Percentiles rank a stretch among this genome's conserved stretches.
These are phyloP conservation scores for Herpetospermum pedunculosum DNA, from an alignment of 306 rosid species.

Conservation along the genomic window DNA sequence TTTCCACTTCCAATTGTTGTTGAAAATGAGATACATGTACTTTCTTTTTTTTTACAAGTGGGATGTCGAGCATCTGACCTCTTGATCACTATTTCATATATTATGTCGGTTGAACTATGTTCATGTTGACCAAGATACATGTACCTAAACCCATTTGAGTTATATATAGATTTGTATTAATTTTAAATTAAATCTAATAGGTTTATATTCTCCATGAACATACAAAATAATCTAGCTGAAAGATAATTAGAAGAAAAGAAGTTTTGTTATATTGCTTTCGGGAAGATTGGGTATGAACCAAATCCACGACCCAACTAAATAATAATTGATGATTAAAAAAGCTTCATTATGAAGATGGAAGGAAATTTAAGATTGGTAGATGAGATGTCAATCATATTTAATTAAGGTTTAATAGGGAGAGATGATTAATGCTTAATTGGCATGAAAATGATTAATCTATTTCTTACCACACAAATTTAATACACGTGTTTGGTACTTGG, in stretches of 20 bases:
- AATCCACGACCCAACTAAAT: neutral
- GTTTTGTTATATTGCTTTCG: neutral
- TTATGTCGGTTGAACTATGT: too few species aligned
- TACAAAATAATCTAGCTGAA: too few species aligned
- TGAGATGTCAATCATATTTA: slow-evolving; percentile 4
- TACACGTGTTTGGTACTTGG: neutral
- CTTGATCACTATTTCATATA: too few species aligned
- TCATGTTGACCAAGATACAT: too few species aligned
- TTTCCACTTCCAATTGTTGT: too few species aligned
- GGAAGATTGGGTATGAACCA: neutral
- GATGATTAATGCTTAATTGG: neutral
- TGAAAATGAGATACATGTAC: too few species aligned
- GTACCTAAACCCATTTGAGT: too few species aligned
- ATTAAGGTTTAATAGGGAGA: slow-evolving; percentile 1
- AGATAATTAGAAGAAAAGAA: neutral
- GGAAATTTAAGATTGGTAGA: neutral
- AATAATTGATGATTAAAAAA: neutral
- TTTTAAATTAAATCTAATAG: too few species aligned
- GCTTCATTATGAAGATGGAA: neutral
- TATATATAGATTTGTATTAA: too few species aligned
- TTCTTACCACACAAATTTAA: neutral
- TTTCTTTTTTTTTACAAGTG: too few species aligned
- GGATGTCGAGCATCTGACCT: too few species aligned
- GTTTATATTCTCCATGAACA: too few species aligned
- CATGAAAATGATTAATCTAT: neutral